These are phyloP conservation scores for Leishmania arabica DNA, from an alignment of 208 protist species.

Conservation along the genomic window DNA sequence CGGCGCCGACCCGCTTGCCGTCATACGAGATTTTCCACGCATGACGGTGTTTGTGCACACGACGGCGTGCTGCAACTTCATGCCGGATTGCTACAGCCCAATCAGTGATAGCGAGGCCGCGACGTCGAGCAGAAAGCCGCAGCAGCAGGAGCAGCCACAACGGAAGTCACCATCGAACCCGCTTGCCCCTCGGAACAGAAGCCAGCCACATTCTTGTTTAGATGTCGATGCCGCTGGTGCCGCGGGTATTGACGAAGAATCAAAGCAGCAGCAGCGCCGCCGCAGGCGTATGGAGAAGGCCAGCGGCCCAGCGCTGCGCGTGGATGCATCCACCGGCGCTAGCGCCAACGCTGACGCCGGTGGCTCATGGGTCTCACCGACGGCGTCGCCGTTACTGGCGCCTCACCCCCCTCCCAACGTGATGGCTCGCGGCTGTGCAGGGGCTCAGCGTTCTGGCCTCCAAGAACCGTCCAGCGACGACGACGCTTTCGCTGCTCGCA, in stretches of 20 bases:
- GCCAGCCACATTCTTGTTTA: background rate
- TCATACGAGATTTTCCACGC: conserved; percentile 83
- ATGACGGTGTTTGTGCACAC: conserved; percentile 59
- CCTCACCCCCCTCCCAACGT: background rate
- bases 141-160: background rate
- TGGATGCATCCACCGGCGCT: background rate
- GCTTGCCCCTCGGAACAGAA: background rate
- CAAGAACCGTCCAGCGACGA: conserved; percentile 5
- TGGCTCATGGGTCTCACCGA: conserved; percentile 4
- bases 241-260: background rate
- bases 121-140: background rate
- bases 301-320: background rate
- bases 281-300: background rate
- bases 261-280: background rate
- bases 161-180: conserved; percentile 7
- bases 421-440: background rate
- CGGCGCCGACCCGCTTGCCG: conserved; percentile 49
- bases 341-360: background rate
- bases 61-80: conserved; percentile 9
- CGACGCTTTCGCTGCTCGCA: conserved; percentile 34
- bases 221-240: background rate
- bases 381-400: conserved; percentile 4
- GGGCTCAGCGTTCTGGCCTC: background rate
- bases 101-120: background rate
- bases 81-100: background rate